These are phyloP conservation scores for Lumnitzera racemosa DNA, from an alignment of 345 rosid species.

Conservation along the genomic window DNA sequence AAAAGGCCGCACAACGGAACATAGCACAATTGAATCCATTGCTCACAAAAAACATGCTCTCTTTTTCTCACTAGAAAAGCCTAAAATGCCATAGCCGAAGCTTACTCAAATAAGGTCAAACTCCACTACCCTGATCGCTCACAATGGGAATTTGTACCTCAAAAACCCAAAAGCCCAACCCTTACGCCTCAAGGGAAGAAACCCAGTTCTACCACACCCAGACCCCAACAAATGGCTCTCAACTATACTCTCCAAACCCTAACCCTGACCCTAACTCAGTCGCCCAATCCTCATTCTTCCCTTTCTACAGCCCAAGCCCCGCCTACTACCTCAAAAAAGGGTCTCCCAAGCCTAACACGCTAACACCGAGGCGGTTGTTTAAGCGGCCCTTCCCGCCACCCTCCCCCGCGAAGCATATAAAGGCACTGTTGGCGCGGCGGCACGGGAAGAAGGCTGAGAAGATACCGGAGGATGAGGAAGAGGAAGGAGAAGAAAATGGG, in stretches of 20 bases:
- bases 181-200: constrained; percentile 41
- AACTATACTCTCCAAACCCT: constrained; percentile 6
- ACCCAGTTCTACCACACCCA: constrained; percentile 25
- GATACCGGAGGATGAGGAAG: constrained; percentile 33
- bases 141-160: constrained; percentile 75
- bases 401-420: constrained; percentile 89
- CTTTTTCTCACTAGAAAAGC: not conserved
- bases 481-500: constrained; percentile 28
- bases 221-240: constrained; percentile 17
- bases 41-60: not conserved
- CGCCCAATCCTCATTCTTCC: constrained; percentile 12
- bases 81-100: constrained; percentile 9
- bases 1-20: too few relatives aligned
- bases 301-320: constrained; percentile 20
- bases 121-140: not conserved
- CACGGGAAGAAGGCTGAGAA: constrained; percentile 29
- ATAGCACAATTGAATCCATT: too few relatives aligned
- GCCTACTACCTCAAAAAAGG: constrained; percentile 38
- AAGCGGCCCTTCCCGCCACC: constrained; percentile 80
- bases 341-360: constrained; percentile 24
- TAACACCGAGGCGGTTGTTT: constrained; percentile 68
- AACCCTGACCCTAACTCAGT: constrained; percentile 6
- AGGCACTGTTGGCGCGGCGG: constrained; percentile 59
- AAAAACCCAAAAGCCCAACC: constrained; percentile 59
- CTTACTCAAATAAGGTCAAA: not conserved